Evolutionary conservation across 2,329 filamentous ascomycete species (phyloP).

Genomic region (Capronia epimyces): DNA sequence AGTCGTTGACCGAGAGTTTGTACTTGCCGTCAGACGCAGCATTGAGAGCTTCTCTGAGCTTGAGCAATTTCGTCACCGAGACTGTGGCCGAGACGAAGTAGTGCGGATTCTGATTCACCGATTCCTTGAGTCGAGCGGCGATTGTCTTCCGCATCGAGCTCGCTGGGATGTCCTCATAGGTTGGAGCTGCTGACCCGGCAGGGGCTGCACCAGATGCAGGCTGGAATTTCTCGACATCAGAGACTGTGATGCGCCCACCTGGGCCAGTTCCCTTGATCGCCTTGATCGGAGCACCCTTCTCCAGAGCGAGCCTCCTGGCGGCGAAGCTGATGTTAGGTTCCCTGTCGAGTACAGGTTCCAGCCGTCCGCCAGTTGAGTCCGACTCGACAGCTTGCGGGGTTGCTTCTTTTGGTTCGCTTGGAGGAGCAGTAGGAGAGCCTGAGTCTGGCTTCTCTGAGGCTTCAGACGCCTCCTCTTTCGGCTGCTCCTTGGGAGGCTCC

Average conservation of each 20-base stretch:
- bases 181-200: constrained; percentile 51
- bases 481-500: constrained; percentile 53
- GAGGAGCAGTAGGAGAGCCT: constrained; percentile 54
- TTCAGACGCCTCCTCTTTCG: constrained; percentile 61
- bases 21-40: constrained; percentile 82
- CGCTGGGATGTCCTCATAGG: constrained; percentile 78
- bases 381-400: constrained; percentile 62
- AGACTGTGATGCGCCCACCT: constrained; percentile 80
- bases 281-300: constrained; percentile 73
- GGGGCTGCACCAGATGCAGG: constrained; percentile 47
- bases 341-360: constrained; percentile 80
- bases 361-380: constrained; percentile 59
- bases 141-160: constrained; percentile 98
- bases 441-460: constrained; percentile 56
- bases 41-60: constrained; percentile 92
- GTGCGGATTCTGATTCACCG: constrained; percentile 89
- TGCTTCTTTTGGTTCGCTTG: constrained; percentile 46
- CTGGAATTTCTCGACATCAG: constrained; percentile 84
- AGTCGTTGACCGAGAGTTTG: constrained; percentile 99
- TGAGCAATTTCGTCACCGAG: constrained; percentile 88
- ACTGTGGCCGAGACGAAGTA: constrained; percentile 92
- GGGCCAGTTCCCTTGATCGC: constrained; percentile 81
- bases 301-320: constrained; percentile 75
- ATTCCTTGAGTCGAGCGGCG: constrained; percentile 82
- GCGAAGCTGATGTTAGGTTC: constrained; percentile 66